Conservation (phyloP, 2,329 filamentous ascomycete genomes). For the Botrytis sinoallii region DNA sequence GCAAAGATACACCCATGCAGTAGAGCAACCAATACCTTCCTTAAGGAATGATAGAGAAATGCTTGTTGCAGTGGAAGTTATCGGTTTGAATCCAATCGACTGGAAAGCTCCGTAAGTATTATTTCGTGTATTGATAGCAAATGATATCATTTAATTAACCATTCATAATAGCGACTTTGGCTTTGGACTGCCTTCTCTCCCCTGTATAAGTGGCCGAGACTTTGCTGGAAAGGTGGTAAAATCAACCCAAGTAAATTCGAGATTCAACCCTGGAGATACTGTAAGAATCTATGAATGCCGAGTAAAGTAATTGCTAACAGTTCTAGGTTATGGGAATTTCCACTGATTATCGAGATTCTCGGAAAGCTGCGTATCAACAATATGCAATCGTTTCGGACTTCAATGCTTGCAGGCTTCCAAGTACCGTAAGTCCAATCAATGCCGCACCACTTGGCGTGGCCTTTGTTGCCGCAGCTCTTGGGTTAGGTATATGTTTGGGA, state of each 20-base stretch:
- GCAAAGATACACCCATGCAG: slow-evolving; percentile 48
- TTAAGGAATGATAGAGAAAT: slow-evolving; percentile 55
- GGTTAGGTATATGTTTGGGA: slow-evolving; percentile 67
- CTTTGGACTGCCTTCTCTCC: slow-evolving; percentile 34
- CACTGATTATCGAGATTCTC: slow-evolving; percentile 36
- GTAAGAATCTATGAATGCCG: slow-evolving; percentile 37
- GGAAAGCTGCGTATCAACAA: slow-evolving; percentile 37
- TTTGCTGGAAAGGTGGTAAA: slow-evolving; percentile 62
- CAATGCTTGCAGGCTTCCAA: slow-evolving; percentile 35
- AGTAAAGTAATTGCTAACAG: slow-evolving; percentile 36
- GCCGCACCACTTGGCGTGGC: slow-evolving; percentile 36
- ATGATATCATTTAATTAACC: slow-evolving; percentile 2
- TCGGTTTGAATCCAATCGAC: slow-evolving; percentile 75
- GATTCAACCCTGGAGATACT: slow-evolving; percentile 55
- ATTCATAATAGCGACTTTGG: slow-evolving; percentile 34
- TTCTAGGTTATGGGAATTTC: slow-evolving; percentile 33
- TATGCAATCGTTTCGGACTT: slow-evolving; percentile 51
- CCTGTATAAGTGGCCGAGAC: slow-evolving; percentile 45
- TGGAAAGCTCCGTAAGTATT: slow-evolving; percentile 76
- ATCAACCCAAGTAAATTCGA: slow-evolving; percentile 41
- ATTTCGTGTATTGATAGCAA: slow-evolving; percentile 46
- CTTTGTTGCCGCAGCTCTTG: slow-evolving; percentile 61
- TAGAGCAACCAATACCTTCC: slow-evolving; percentile 46
- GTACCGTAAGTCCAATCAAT: slow-evolving; percentile 23
- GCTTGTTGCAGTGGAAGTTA: slow-evolving; percentile 54